Base-by-base conservation (phyloP, 306 rosid species). In the Vigna unguiculata region DNA sequence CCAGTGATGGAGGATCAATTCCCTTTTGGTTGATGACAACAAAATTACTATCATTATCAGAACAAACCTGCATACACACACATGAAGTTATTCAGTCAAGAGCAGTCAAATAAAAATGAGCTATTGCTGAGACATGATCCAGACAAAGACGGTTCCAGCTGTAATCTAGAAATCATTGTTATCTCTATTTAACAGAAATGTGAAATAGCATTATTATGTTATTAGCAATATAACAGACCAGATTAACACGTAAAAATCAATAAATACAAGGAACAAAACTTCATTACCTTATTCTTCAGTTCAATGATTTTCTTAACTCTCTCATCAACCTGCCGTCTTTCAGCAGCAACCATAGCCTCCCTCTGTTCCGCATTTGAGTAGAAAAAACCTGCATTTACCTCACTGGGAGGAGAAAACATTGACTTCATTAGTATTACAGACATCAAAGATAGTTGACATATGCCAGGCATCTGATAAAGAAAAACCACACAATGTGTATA, bases 331-430 rank as follows among this genome's bases (percentile, higher is more conserved):
- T 86, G 91, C 20, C 83, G 92, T 85, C 98, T 95, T 85, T 95
- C 98, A 77, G 97, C 98, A 24, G 86, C 68, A 84, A 95, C 93
- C 98, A 95, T 95, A 6, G 91, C 91, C 83, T 92, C 98, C 77
- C 99, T 89, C 90, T 95, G 99, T 74, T 92, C 97, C 14, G 99
- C 96, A 85, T 70, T 95, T 71, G 99, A 95, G 97, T 95, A 95
- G 92, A 95, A 95, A 86, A 95, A 95, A 7, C 99, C 99, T 52
- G 99, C 83, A 83, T 95, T 95, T 81, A 95, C 68, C 85, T 95
- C 99, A 90, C 99, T 95, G 88, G 45, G 45, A 64, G 41, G 48
- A 70, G 79, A 62, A 88, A 69, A 47, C 55, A 76, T 60, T 65
- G 77, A 76, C 38, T 72, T 67, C 32, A 63, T 60, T 19, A 67